phyloP scores from a whole-genome alignment of 345 rosid species.

The Rhizophora apiculata region DNA sequence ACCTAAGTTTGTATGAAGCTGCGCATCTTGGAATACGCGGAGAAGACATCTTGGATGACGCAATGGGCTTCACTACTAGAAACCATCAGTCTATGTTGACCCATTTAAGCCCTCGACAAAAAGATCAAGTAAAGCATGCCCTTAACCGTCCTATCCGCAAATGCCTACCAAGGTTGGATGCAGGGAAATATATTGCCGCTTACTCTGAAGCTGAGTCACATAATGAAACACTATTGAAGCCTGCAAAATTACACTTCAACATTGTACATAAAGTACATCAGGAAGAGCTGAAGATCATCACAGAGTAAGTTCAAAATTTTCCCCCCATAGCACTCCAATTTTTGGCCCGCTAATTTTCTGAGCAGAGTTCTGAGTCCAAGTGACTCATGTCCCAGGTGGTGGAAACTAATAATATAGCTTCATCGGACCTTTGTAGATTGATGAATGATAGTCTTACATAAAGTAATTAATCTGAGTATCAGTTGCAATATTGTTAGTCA shows the following conservation, averaged over 20 bases:
- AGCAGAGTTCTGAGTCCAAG: too few relatives aligned
- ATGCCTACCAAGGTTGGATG: not conserved
- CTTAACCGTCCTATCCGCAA: constrained; percentile 13
- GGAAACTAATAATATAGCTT: not conserved
- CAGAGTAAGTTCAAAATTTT: not conserved
- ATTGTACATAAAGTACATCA: not conserved
- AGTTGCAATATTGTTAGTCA: too few relatives aligned
- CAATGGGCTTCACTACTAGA: constrained; percentile 4
- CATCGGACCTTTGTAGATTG: too few relatives aligned
- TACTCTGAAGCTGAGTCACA: not conserved
- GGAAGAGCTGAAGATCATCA: not conserved
- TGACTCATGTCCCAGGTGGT: constrained; percentile 14
- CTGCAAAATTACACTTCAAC: constrained; percentile 15
- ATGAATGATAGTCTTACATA: too few relatives aligned
- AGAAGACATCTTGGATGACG: constrained; percentile 18
- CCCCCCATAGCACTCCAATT: not conserved
- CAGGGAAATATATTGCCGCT: not conserved
- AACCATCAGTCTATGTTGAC: not conserved
- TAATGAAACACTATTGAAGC: not conserved
- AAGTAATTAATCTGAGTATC: too few relatives aligned
- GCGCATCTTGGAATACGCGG: constrained; percentile 10
- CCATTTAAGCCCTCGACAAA: not conserved
- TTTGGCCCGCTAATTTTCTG: too few relatives aligned
- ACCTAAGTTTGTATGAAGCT: constrained; percentile 21
- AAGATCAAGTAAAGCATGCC: constrained; percentile 9